Base-by-base conservation (phyloP, 306 rosid species). In the Trichosanthes truncata region DNA sequence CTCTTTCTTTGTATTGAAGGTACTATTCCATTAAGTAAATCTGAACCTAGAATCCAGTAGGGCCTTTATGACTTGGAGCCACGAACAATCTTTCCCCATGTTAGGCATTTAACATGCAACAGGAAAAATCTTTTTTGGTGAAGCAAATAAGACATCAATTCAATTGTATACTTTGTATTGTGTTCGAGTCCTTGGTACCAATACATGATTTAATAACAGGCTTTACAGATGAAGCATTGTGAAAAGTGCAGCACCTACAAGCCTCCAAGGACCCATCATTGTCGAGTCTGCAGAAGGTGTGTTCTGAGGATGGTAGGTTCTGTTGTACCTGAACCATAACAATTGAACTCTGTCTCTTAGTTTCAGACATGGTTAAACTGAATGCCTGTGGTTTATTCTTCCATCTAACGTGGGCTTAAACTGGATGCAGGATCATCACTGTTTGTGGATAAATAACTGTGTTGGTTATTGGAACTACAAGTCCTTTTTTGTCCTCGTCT, bases 231-330 rank as follows among this genome's bases (percentile, higher is more conserved):
- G 46, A 90, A 68, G 88, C 87, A 57, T 43, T 94, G 98, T 83
- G 96, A 92, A 84, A 94, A 91, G 71, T 94, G 97, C 76, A 85
- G 81, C 77, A 87, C 77, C 2, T 87, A 81, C 88, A 92, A 92
- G 84, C 98, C 98, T 79, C 98, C 96, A 3, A 88, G 96, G 91
- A 84, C 98, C 77, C 98, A 94, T 85, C 98, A 94, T 86, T 94
- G 97, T 82, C 90, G 94, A 72, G 94, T 94, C 45, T 94, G 97
- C 85, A 85, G 92, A 85, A 94, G 87, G 85, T 94, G 98, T 94
- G 86, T 94, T 83, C 82, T 94, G 83, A 90, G 89, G 84, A 94
- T 92, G 98, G 98, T 94, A 90, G 86, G 93, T 92, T 63, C 43
- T 76, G 38, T 84, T 80, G 43, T 49, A 55, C 48, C 61, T 14